These are phyloP conservation scores for Daldinia loculata DNA, from an alignment of 495 filamentous ascomycete species.

Conservation along the genomic window DNA sequence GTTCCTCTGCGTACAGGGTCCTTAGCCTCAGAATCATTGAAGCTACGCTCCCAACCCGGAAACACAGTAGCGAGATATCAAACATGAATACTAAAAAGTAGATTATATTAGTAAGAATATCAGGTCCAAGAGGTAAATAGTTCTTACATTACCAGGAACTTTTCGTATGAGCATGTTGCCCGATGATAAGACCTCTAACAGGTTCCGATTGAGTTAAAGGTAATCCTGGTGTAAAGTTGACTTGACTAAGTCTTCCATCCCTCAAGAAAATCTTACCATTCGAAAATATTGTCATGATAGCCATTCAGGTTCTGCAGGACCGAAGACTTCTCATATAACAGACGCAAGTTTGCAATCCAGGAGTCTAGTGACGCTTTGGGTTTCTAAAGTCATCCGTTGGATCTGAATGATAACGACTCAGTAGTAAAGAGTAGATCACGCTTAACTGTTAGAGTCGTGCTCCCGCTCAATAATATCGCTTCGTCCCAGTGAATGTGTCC, in stretches of 20 bases:
- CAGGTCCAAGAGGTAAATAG: background rate
- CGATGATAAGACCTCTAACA: background rate
- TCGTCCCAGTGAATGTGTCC: slow-evolving; percentile 62
- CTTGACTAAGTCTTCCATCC: background rate
- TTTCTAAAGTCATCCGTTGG: background rate
- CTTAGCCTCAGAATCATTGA: background rate
- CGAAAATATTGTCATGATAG: background rate
- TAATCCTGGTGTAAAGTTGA: background rate
- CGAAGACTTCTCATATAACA: background rate
- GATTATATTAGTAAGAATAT: background rate
- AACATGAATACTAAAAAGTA: background rate
- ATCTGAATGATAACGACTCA: background rate
- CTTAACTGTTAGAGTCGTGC: slow-evolving; percentile 43
- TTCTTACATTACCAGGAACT: background rate
- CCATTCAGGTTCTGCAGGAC: background rate
- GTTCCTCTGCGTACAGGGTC: background rate
- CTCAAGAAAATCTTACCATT: background rate
- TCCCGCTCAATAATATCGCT: slow-evolving; percentile 65
- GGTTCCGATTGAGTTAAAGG: background rate
- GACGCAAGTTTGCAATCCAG: background rate
- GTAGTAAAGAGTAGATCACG: background rate
- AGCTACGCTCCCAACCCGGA: background rate
- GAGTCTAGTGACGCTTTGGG: background rate
- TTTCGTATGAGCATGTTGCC: background rate
- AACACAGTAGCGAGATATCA: background rate